Evolutionary conservation across 352 stramenopile species (phyloP).

Genomic region (Globisporangium perplexum): DNA sequence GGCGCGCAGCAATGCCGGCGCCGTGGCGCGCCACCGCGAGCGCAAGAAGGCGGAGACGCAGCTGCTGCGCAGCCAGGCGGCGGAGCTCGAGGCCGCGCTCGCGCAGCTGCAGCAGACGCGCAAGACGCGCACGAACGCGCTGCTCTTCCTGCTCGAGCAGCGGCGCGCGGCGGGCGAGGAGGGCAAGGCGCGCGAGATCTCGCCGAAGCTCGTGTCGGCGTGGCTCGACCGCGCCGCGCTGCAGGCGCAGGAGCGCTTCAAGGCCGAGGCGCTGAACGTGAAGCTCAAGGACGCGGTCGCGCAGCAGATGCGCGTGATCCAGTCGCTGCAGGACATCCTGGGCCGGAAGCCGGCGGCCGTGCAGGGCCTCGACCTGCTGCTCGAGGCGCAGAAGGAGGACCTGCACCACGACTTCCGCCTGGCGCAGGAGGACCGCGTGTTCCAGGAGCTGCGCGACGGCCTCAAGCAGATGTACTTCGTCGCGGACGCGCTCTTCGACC

Average conservation of each 20-base stretch:
- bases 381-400: conserved; percentile 4
- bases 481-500: conserved; percentile 8
- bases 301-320: conserved; percentile 31
- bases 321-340: conserved; percentile 32
- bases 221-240: conserved; percentile 39
- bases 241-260: conserved; percentile 37
- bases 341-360: conserved; percentile 13
- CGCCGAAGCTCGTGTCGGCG: conserved; percentile 20
- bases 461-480: conserved; percentile 11
- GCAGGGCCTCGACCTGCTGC: conserved; percentile 2
- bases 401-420: conserved; percentile 4
- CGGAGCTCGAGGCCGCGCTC: conserved; percentile 9
- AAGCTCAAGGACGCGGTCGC: conserved; percentile 39
- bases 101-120: conserved; percentile 3
- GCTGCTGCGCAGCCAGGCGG: conserved; percentile 2
- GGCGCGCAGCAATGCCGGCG: conserved; percentile 8
- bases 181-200: background rate
- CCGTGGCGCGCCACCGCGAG: conserved; percentile 11
- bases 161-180: background rate
- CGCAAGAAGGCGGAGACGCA: conserved; percentile 11
- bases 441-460: background rate
- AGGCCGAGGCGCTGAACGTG: conserved; percentile 34
- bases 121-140: background rate
- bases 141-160: conserved; percentile 10
- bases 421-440: conserved; percentile 5